Base-by-base conservation (phyloP, 352 stramenopile species). In the Nannochloropsis limnetica region DNA sequence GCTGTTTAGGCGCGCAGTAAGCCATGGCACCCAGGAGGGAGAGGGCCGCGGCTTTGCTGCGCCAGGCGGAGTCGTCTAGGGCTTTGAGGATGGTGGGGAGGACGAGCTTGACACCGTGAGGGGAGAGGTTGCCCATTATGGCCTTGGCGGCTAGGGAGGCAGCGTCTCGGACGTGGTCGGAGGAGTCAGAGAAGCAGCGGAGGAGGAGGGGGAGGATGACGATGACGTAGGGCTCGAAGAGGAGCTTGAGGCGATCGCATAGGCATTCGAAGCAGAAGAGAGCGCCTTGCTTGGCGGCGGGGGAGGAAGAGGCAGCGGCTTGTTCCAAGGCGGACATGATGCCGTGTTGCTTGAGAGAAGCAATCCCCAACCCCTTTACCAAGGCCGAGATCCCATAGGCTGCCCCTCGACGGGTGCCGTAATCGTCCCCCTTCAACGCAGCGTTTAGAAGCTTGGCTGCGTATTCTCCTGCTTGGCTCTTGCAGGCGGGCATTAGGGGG, bases 321-420 rank as follows among this genome's bases (percentile, higher is more conserved):
- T 95, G 87, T 83, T 93, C 90, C 54, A 95, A 87, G 32, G 88
- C 87, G 67, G 92, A 92, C 54, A 99, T 97, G 83, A 99, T 91
- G 68, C 95, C 90, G 86, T 98, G 96, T 83, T 98, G 95, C 87
- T 99, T 99, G 11, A 99, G 88, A 45, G 93, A 91, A 54, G 94
- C 94, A 83, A 99, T 99, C 83, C 97, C 96, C 85, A 98, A 93
- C 3, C 97, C 97, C 90, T 99, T 99, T 0, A 99, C 92, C n/a
- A 97, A 92, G 43, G 96, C 96, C 27, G 95, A 97, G 79, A 99
- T 91, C 82, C 96, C 97, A 79, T 97, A 98, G 0, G 96, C 96
- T 45, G 94, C 95, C 67, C 96, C 97, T 85, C 80, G 81, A 82
- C 85, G 69, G 27, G 87, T 82, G 17, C 86, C 84, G 82, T 88